A percentile compares a stretch with the other conserved stretches of the same genome.
phyloP scores from a whole-genome alignment of 1,139 yeast genomes.

The Hemisphaericaspora xylofermentans region DNA sequence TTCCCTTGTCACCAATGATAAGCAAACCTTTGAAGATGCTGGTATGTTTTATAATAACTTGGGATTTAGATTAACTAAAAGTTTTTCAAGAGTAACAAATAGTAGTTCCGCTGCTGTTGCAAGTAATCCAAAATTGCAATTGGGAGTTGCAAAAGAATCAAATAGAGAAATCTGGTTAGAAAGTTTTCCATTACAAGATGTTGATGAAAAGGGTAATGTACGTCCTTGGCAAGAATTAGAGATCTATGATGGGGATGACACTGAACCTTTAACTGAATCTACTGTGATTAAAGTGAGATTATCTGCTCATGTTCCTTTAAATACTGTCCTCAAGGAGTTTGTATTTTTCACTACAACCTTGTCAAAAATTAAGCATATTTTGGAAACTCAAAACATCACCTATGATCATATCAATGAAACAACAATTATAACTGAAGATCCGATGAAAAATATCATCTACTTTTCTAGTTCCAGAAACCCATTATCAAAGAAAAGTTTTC shows the following conservation, averaged over 20 bases:
- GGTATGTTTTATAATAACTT: slow-evolving; percentile 53
- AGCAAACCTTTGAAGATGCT: slow-evolving; percentile 44
- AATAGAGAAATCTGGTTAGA: slow-evolving; percentile 71
- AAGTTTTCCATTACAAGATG: slow-evolving; percentile 58
- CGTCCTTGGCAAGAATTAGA: slow-evolving; percentile 60
- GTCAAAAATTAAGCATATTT: slow-evolving; percentile 32
- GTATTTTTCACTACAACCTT: slow-evolving; percentile 55
- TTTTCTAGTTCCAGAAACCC: slow-evolving; percentile 40
- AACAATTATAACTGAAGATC: slow-evolving; percentile 45
- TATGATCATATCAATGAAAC: slow-evolving; percentile 16
- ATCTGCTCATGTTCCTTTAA: slow-evolving; percentile 26
- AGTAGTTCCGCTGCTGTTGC: slow-evolving; percentile 36
- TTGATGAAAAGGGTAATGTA: slow-evolving; percentile 45
- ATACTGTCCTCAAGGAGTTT: slow-evolving; percentile 33
- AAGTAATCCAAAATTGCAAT: slow-evolving; percentile 28
- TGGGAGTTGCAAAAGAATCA: slow-evolving; percentile 65
- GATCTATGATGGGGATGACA: slow-evolving; percentile 52
- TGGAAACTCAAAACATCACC: slow-evolving; percentile 24
- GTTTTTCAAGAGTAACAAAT: slow-evolving; percentile 49
- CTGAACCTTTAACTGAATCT: slow-evolving; percentile 28
- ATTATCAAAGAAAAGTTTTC: slow-evolving; percentile 28
- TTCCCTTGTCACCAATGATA: slow-evolving; percentile 58
- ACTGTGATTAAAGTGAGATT: slow-evolving; percentile 59
- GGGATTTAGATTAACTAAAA: slow-evolving; percentile 60
- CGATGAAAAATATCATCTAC: slow-evolving; percentile 52